Percentiles rank a stretch among this genome's conserved stretches.
Evolutionary conservation across 768 basidiomycete species (phyloP).

Genomic region (Sporobolomyces pararoseus): DNA sequence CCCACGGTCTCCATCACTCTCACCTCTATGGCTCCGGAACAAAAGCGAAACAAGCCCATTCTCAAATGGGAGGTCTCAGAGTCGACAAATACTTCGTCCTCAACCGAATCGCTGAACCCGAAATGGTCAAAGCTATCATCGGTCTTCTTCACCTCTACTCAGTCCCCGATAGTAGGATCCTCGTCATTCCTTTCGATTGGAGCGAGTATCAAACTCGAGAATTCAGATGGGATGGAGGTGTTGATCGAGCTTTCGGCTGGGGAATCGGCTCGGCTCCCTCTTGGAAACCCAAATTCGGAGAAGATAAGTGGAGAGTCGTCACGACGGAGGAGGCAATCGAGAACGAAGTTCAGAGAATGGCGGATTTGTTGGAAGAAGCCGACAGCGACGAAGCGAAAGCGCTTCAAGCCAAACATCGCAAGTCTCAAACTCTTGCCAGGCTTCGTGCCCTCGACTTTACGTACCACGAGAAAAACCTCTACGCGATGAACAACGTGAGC

Average conservation of each 20-base stretch:
- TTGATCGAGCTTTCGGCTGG: conserved; percentile 39
- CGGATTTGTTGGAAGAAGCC: conserved; percentile 34
- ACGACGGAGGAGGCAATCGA: conserved; percentile 1
- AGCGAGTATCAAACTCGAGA: conserved; percentile 42
- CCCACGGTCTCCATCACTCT: conserved; percentile 38
- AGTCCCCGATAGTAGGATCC: conserved; percentile 41
- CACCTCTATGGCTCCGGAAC: conserved; percentile 39
- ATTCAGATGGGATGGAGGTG: conserved; percentile 46
- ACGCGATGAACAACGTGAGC: conserved; percentile 47
- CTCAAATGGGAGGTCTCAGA: conserved; percentile 32
- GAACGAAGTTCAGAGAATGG: conserved; percentile 7
- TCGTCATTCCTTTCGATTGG: conserved; percentile 46
- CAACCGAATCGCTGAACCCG: conserved; percentile 44
- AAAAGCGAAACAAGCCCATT: conserved; percentile 18
- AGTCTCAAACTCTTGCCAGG: conserved; percentile 32
- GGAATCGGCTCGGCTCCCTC: conserved; percentile 34
- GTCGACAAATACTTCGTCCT: conserved; percentile 47
- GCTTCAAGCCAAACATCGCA: conserved; percentile 15
- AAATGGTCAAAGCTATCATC: conserved; percentile 40
- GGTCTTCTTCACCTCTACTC: conserved; percentile 41
- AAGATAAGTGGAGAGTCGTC: conserved; percentile 10
- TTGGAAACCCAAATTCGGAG: not conserved
- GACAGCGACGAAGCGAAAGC: conserved; percentile 33
- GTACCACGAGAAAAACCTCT: conserved; percentile 47
- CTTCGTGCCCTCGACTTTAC: conserved; percentile 46